Conservation (phyloP, 345 rosid species). For the Eucalyptus decipiens region DNA sequence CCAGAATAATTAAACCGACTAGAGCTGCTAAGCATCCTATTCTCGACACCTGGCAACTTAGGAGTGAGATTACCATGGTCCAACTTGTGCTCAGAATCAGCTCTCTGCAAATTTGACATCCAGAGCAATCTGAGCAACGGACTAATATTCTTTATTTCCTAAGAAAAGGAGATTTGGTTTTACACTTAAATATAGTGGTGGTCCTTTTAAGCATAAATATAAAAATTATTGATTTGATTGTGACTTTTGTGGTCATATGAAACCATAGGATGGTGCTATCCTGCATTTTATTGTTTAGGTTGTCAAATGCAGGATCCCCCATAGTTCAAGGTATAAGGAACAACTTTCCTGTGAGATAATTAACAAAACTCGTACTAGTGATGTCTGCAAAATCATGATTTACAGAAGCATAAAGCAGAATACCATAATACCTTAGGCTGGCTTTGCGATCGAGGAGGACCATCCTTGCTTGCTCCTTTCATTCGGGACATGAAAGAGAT, state of each 20-base stretch:
- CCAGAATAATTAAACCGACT: conserved; percentile 1
- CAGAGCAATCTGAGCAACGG: neutral
- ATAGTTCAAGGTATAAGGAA: conserved; percentile 8
- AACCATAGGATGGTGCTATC: neutral
- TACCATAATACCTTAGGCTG: conserved; percentile 7
- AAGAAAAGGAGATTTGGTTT: neutral
- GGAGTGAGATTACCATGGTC: conserved; percentile 27
- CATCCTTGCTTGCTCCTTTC: conserved; percentile 27
- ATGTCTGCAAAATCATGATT: neutral
- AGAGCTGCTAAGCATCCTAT: neutral
- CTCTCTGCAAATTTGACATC: neutral
- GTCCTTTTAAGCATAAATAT: neutral
- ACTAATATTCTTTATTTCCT: neutral
- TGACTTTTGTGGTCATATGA: neutral
- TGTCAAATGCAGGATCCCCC: neutral
- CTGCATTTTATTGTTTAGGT: neutral
- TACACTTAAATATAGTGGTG: neutral
- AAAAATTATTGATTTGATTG: neutral
- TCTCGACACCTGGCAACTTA: conserved; percentile 3
- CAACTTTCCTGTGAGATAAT: neutral
- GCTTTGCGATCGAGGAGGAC: conserved; percentile 23
- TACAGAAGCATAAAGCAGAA: neutral
- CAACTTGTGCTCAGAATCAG: conserved; percentile 1
- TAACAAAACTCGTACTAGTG: neutral
- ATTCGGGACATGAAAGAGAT: conserved; percentile 12